Evolutionary conservation across 352 stramenopile genomes (phyloP), one percentile per base, ranked within the genome.

Genomic region (Globisporangium rhizosaccharum): DNA sequence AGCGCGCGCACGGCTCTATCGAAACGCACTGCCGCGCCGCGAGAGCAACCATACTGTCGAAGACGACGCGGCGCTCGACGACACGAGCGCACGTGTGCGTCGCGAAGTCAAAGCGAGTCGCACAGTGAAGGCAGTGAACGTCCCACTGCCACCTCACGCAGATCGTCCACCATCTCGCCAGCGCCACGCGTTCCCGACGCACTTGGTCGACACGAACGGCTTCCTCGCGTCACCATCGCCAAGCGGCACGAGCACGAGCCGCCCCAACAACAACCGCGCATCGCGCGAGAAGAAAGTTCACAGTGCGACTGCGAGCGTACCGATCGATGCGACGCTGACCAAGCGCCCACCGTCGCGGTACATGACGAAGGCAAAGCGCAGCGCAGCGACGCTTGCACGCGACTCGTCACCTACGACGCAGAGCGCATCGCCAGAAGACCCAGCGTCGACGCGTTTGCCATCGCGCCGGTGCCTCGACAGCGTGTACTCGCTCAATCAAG

Each of bases 121-220:
- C 28, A 14, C 11, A 33, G 14, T 18, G 10, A 25, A 45, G 7
- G n/a, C 33, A 5, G 2, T 14, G 3, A 44, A 11, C 1, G 17
- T 23, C 3, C 30, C 47, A 20, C 18, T 36, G 17, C 17, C 11
- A 18, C 33, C 33, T 39, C 33, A 39, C 33, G 12, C 17, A 3
- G 69, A 88, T 59, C 82, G 82, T 0, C 84, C 84, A 3, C 84
- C 84, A 2, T 92, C 84, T 0, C 77, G 84, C 4, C 84, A 94
- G 52, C 59, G 79, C 0, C 82, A 92, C 46, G 84, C 84, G 0
- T 94, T 94, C 47, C 84, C 84, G 0, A 94, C 78, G 0, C 72
- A 94, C 56, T 65, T 94, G 14, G 76, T 91, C 2, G 84, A 90
- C 36, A 55, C 68, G 0, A 82, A 65, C 18, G 65, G 59, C 0